Evolutionary conservation across 2,329 filamentous ascomycete species (phyloP).

Genomic region (Trichophyton mentagrophytes): DNA sequence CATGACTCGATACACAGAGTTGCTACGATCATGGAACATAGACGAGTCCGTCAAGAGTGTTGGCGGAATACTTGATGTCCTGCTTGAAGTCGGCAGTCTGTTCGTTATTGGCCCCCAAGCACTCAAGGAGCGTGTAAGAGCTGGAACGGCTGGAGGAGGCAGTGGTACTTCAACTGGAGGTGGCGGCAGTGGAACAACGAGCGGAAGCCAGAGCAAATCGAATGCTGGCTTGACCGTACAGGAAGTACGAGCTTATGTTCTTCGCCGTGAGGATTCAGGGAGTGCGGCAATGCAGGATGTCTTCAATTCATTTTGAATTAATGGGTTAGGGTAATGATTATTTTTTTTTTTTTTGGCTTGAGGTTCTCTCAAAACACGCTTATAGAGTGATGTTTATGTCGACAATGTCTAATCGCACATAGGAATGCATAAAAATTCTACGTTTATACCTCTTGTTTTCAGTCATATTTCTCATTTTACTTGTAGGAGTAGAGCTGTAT

Average conservation of each 20-base stretch:
- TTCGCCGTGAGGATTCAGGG: constrained; percentile 70
- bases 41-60: constrained; percentile 44
- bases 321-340: neutral
- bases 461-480: neutral
- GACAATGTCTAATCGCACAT: neutral
- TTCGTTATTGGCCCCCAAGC: constrained; percentile 86
- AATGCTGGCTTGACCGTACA: constrained; percentile 36
- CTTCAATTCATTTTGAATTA: constrained; percentile 47
- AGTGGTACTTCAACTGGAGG: constrained; percentile 18
- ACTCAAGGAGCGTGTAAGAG: constrained; percentile 55
- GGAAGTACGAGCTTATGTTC: constrained; percentile 66
- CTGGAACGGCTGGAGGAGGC: constrained; percentile 35
- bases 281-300: constrained; percentile 74
- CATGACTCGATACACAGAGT: constrained; percentile 80
- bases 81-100: constrained; percentile 86
- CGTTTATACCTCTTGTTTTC: neutral
- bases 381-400: neutral
- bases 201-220: constrained; percentile 42
- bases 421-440: neutral
- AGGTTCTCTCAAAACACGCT: neutral
- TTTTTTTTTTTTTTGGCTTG: neutral
- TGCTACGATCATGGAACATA: constrained; percentile 71
- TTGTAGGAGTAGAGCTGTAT: neutral
- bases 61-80: constrained; percentile 58
- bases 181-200: constrained; percentile 16